A percentile compares a stretch with the other conserved stretches of the same genome.
Conservation (phyloP, 305 asterid genomes). For the Fraxinus baroniana region DNA sequence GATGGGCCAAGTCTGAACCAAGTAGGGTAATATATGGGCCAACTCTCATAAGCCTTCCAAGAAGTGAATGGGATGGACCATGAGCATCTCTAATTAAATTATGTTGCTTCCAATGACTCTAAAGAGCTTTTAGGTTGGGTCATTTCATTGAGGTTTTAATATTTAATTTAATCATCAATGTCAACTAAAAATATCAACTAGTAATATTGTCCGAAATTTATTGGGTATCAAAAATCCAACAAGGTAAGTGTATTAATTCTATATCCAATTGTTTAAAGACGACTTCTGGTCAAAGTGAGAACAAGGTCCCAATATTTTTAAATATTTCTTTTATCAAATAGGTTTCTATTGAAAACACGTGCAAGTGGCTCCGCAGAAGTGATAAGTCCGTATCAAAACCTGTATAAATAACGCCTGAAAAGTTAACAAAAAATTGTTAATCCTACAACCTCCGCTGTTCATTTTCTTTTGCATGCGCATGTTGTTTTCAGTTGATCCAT, state of each 20-base stretch:
- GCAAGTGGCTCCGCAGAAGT: background rate
- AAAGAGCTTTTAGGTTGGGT: no score
- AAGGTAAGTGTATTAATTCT: background rate
- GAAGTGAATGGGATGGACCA: no score
- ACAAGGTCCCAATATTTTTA: background rate
- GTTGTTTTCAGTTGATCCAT: background rate
- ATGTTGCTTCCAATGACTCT: no score
- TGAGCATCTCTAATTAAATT: no score
- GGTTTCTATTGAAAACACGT: background rate
- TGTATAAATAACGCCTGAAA: background rate
- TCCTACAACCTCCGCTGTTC: background rate
- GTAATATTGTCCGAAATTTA: no score
- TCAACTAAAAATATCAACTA: no score
- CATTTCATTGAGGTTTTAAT: no score
- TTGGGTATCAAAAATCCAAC: no score
- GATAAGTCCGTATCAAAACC: background rate
- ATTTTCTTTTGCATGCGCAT: background rate
- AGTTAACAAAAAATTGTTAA: background rate
- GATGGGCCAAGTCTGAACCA: no score
- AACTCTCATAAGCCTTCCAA: no score
- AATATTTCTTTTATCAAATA: background rate
- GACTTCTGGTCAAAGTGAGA: background rate
- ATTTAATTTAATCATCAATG: no score
- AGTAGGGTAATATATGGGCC: no score
- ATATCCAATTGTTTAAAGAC: background rate